phyloP scores from a whole-genome alignment of 1,284 basidiomycete genomes.

The Stygiomarasmius scandens region DNA sequence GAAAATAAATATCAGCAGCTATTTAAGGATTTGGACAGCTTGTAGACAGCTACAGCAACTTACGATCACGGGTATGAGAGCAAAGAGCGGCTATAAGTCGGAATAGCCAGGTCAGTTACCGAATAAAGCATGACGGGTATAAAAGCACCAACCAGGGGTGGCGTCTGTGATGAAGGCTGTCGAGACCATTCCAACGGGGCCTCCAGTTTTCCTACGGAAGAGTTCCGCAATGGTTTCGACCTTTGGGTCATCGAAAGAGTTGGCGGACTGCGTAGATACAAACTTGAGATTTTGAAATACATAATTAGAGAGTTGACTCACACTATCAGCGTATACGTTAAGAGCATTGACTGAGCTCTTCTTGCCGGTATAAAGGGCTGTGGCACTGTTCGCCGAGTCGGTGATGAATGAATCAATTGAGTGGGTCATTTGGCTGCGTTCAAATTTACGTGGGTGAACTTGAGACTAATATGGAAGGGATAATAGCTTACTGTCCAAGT shows the following conservation, averaged over 20 bases:
- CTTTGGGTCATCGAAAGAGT: conserved; percentile 43
- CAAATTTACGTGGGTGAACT: not conserved
- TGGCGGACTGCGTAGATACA: conserved; percentile 31
- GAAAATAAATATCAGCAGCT: not conserved
- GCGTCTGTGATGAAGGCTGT: conserved; percentile 45
- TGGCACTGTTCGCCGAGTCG: conserved; percentile 47
- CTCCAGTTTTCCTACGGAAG: conserved; percentile 39
- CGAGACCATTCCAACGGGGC: conserved; percentile 43
- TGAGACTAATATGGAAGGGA: not conserved
- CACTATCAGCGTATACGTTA: conserved; percentile 43
- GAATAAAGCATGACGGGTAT: not conserved
- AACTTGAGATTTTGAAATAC: not conserved
- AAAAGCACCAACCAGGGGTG: conserved; percentile 35
- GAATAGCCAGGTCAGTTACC: not conserved
- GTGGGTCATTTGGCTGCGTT: conserved; percentile 44
- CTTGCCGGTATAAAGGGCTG: conserved; percentile 44
- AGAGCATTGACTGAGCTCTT: conserved; percentile 42
- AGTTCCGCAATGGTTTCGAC: conserved; percentile 47
- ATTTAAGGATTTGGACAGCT: not conserved
- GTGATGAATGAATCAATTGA: conserved; percentile 48
- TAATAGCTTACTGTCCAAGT: conserved; percentile 36
- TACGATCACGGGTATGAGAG: conserved; percentile 41
- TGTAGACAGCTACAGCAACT: conserved; percentile 10
- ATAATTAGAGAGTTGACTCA: conserved; percentile 20
- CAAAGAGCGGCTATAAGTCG: conserved; percentile 36